phyloP scores from a whole-genome alignment of 768 basidiomycete species.

The Phylloporus rhodoxanthus region DNA sequence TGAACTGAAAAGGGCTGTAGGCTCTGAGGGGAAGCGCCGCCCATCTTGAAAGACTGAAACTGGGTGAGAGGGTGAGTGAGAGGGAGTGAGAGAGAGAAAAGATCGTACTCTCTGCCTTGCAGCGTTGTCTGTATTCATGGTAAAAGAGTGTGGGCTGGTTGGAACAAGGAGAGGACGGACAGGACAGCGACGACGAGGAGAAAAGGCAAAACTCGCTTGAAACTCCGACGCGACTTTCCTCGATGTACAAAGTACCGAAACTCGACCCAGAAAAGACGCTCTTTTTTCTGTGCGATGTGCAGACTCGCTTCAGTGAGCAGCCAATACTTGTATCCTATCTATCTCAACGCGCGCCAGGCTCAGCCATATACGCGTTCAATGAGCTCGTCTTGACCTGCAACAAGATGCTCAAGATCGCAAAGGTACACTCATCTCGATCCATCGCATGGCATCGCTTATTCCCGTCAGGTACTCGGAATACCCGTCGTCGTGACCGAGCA shows the following conservation, averaged over 20 bases:
- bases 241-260: conserved; percentile 28
- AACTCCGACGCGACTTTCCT: conserved; percentile 23
- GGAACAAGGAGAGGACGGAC: conserved; percentile 30
- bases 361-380: conserved; percentile 65
- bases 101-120: conserved; percentile 35
- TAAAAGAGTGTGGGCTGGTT: conserved; percentile 17
- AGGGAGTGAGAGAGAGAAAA: not conserved
- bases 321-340: not conserved
- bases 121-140: too few relatives aligned
- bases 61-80: conserved; percentile 21
- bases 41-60: conserved; percentile 74
- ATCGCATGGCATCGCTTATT: not conserved
- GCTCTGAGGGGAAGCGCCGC: conserved; percentile 36
- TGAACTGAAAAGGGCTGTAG: conserved; percentile 33
- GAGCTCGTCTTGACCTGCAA: conserved; percentile 61
- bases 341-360: conserved; percentile 24
- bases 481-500: conserved; percentile 83
- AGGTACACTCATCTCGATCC: conserved; percentile 37
- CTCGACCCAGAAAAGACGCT: conserved; percentile 40
- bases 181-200: conserved; percentile 15
- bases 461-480: conserved; percentile 51
- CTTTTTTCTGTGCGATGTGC: conserved; percentile 83
- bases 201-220: conserved; percentile 15
- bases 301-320: conserved; percentile 64
- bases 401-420: conserved; percentile 74